Percentiles rank a stretch among this genome's conserved stretches.
Conservation (phyloP, 768 basidiomycete species). For the Panaeolus cyanescens region DNA sequence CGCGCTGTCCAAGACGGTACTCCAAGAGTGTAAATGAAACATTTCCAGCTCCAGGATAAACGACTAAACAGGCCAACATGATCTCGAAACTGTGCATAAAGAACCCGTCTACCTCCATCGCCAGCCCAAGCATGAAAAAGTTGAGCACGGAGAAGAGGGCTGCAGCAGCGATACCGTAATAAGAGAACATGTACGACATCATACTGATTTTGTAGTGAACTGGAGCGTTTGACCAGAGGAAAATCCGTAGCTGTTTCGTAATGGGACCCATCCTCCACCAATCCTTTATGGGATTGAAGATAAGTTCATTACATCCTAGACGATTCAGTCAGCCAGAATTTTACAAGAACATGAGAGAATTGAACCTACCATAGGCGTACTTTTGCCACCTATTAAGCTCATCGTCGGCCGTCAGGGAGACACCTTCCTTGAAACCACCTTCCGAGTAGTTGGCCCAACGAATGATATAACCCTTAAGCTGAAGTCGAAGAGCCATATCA, state of each 20-base stretch:
- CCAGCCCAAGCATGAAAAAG: constrained; percentile 68
- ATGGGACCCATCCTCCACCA: constrained; percentile 86
- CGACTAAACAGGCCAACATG: constrained; percentile 71
- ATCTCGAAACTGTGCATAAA: constrained; percentile 76
- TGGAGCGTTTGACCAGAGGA: constrained; percentile 77
- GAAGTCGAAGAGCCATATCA: constrained; percentile 72
- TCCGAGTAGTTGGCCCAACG: constrained; percentile 87
- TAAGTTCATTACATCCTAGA: constrained; percentile 72
- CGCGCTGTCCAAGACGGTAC: constrained; percentile 63
- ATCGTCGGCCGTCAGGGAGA: constrained; percentile 86
- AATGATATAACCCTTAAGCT: constrained; percentile 70
- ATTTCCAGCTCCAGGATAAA: constrained; percentile 72
- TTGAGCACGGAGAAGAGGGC: constrained; percentile 66
- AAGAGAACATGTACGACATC: constrained; percentile 71
- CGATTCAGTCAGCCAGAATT: neutral
- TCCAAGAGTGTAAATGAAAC: constrained; percentile 68
- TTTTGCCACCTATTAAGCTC: constrained; percentile 95
- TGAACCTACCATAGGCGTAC: constrained; percentile 65
- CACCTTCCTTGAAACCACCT: constrained; percentile 89
- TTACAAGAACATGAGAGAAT: neutral
- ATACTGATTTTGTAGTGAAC: constrained; percentile 84
- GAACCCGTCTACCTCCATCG: constrained; percentile 65
- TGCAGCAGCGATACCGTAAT: constrained; percentile 66
- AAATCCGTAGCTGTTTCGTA: constrained; percentile 75
- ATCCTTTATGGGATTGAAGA: constrained; percentile 80